Evolutionary conservation across 495 filamentous ascomycete genomes (phyloP).

Genomic region (Bacidia rubella): DNA sequence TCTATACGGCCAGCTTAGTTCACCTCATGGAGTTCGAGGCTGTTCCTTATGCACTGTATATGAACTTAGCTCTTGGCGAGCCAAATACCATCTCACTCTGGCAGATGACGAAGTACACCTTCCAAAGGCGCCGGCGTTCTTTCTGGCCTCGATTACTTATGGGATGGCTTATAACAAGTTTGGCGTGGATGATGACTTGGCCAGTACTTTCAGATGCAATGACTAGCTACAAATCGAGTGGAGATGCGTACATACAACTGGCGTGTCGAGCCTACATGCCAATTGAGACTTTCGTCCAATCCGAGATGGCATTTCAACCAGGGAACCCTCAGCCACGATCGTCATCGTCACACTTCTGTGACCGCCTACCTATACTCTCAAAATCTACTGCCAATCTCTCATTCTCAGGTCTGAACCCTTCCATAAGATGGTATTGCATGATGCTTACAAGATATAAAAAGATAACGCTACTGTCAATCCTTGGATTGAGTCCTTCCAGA

Average conservation of each 20-base stretch:
- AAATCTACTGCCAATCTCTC: no score
- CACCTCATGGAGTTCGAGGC: slow-evolving; percentile 3
- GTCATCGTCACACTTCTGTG: neutral
- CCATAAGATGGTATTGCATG: no score
- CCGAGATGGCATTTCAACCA: neutral
- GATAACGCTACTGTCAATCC: no score
- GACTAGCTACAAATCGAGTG: neutral
- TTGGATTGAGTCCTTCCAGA: no score
- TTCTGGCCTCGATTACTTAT: neutral
- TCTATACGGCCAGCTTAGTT: slow-evolving; percentile 3
- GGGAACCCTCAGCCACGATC: neutral
- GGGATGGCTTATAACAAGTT: neutral
- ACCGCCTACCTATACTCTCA: neutral
- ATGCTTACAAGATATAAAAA: no score
- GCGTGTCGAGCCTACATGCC: neutral
- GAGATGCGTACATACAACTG: neutral
- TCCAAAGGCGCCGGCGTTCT: neutral
- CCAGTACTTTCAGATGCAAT: neutral
- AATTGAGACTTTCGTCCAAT: neutral
- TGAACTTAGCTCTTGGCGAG: slow-evolving; percentile 2
- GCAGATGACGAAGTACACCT: neutral
- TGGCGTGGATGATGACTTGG: neutral
- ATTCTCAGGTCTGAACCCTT: no score
- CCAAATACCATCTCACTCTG: neutral
- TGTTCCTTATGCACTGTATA: slow-evolving; percentile 7